Base-by-base conservation (phyloP, 441 rosid species). In the Erodium moschatum region DNA sequence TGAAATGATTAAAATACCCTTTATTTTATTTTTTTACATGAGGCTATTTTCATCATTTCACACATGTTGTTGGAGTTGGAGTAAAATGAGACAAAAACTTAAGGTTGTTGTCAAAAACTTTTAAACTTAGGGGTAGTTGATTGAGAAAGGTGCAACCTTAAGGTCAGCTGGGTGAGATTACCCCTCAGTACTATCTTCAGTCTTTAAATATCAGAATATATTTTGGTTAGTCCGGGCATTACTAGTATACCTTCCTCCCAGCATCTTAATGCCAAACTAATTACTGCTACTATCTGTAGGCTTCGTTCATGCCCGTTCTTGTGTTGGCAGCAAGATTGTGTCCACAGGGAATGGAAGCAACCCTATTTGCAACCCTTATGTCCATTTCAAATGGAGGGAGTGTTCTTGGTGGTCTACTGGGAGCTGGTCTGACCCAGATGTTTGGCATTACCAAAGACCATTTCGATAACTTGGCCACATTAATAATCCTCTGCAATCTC, bases 261-360 rank as follows among this genome's bases (percentile, higher is more conserved):
- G 13, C 52, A 46, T 12, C 56, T 48, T 48, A 12, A 48, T 13
- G 5, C 48, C 13, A 35, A 44, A 60, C 68, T 66, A 20, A 69
- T 24, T 58, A 10, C 6, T 40, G 56, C 11, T 69, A 64, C 44
- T 18, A 27, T 60, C 18, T 68, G 77, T 85, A 91, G 97, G 94
- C 86, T 71, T 94, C 99, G 35, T 91, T 94, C 84, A 94, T 91
- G 97, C 97, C 97, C 1, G 96, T 91, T 72, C 96, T 89, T 66
- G 97, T 94, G 69, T 82, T 91, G 42, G 97, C 98, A 8, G 97
- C 97, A 4, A 88, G 86, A 71, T 66, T 94, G 61, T 91, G 97
- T 75, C 98, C 97, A 10, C 97, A 89, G 79, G 99, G 97, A 74
- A 89, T 94, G 97, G 99, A 94, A 77, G 97, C 97, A 70, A 94